Evolutionary conservation across 768 basidiomycete genomes (phyloP).

Genomic region (Chalciporus piperatus): DNA sequence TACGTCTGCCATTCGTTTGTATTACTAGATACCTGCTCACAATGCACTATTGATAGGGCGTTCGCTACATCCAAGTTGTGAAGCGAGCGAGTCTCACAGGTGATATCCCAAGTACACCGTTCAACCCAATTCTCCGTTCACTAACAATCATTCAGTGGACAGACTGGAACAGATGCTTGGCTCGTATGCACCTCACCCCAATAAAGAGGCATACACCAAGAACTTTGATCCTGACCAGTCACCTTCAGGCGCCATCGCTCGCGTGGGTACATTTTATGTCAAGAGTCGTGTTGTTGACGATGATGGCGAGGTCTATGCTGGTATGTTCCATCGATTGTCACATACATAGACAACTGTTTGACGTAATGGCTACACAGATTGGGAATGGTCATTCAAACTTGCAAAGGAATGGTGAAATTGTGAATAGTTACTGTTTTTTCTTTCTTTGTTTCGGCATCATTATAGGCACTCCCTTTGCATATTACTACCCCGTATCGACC

Average conservation of each 20-base stretch:
- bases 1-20: slow-evolving; percentile 30
- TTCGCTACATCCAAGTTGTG: slow-evolving; percentile 86
- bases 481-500: slow-evolving; percentile 17
- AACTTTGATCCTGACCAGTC: slow-evolving; percentile 73
- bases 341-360: slow-evolving; percentile 1
- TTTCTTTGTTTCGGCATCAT: slow-evolving; percentile 22
- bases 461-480: slow-evolving; percentile 28
- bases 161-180: slow-evolving; percentile 94
- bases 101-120: slow-evolving; percentile 26
- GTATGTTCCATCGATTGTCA: slow-evolving; percentile 41
- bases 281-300: slow-evolving; percentile 85
- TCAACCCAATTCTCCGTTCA: not conserved
- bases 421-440: slow-evolving; percentile 31
- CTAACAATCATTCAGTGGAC: slow-evolving; percentile 57
- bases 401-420: slow-evolving; percentile 95
- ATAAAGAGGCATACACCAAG: slow-evolving; percentile 65
- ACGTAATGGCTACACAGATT: slow-evolving; percentile 21
- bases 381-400: slow-evolving; percentile 83
- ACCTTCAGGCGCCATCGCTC: slow-evolving; percentile 80
- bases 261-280: slow-evolving; percentile 75
- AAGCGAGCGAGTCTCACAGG: slow-evolving; percentile 77
- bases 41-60: slow-evolving; percentile 49
- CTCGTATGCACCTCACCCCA: slow-evolving; percentile 78
- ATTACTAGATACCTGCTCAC: slow-evolving; percentile 5
- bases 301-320: slow-evolving; percentile 75